Percentiles rank a stretch among this genome's conserved stretches.
Evolutionary conservation across 1,284 basidiomycete genomes (phyloP).

Genomic region (Polyporus tsugae): DNA sequence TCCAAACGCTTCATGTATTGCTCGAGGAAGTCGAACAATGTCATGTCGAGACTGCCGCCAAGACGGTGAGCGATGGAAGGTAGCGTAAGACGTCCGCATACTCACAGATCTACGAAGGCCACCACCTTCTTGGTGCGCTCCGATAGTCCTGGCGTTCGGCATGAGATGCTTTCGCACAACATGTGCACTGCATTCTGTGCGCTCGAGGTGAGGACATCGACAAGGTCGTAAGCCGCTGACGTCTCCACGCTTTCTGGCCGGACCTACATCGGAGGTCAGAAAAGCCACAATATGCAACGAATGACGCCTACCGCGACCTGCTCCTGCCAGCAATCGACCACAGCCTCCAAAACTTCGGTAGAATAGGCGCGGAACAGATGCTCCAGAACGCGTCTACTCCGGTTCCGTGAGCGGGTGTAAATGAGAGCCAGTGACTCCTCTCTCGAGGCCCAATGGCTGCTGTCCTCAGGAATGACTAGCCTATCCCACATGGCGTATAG

Average conservation of each 20-base stretch:
- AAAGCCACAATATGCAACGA: neutral
- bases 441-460: conserved; percentile 56
- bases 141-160: conserved; percentile 58
- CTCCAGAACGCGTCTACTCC: conserved; percentile 84
- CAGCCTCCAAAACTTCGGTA: conserved; percentile 82
- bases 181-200: conserved; percentile 91
- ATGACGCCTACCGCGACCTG: conserved; percentile 53
- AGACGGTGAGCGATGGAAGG: conserved; percentile 16
- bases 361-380: conserved; percentile 86
- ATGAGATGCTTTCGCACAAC: conserved; percentile 84
- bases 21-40: conserved; percentile 88
- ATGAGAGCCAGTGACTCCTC: conserved; percentile 75
- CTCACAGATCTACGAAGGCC: conserved; percentile 75
- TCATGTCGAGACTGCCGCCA: conserved; percentile 63
- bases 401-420: conserved; percentile 66
- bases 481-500: conserved; percentile 78
- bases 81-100: conserved; percentile 21
- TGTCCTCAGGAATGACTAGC: conserved; percentile 56
- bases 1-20: conserved; percentile 88
- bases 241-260: conserved; percentile 29
- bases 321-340: conserved; percentile 83
- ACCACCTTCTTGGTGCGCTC: conserved; percentile 66
- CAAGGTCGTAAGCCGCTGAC: conserved; percentile 78
- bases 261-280: conserved; percentile 15
- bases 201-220: conserved; percentile 86